These are phyloP conservation scores for Penicillium canescens DNA, from an alignment of 495 filamentous ascomycete genomes.

Conservation along the genomic window DNA sequence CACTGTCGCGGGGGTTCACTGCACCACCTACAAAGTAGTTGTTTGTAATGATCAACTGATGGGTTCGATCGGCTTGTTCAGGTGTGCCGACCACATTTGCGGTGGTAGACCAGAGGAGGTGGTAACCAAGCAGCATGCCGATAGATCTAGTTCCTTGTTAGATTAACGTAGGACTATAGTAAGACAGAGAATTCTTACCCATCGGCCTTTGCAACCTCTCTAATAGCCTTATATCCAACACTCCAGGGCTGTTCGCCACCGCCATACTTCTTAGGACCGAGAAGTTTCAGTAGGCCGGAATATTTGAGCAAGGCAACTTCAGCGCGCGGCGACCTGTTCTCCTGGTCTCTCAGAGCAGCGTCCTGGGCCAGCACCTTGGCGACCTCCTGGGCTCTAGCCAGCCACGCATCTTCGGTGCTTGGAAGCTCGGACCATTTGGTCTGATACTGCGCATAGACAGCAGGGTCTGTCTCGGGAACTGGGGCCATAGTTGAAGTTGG, in stretches of 20 bases:
- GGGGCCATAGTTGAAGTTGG: conserved; percentile 15
- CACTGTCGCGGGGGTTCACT: conserved; percentile 61
- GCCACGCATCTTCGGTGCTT: conserved; percentile 44
- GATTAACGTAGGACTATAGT: background rate
- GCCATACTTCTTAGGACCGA: conserved; percentile 55
- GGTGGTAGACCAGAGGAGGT: conserved; percentile 61
- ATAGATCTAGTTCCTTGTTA: conserved; percentile 34
- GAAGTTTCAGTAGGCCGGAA: conserved; percentile 54
- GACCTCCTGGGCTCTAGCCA: conserved; percentile 53
- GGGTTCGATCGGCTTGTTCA: conserved; percentile 53
- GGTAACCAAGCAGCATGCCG: conserved; percentile 61
- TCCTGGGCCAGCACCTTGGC: conserved; percentile 52
- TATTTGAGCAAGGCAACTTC: conserved; percentile 58
- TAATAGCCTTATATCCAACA: conserved; percentile 55
- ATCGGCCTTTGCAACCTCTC: conserved; percentile 60
- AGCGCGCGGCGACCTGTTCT: conserved; percentile 55
- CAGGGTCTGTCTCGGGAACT: conserved; percentile 46
- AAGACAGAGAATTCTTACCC: conserved; percentile 30
- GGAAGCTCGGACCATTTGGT: conserved; percentile 49
- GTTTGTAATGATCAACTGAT: conserved; percentile 53
- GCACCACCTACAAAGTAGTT: conserved; percentile 66
- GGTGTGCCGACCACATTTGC: conserved; percentile 55
- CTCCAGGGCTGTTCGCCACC: conserved; percentile 59
- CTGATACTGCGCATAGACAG: conserved; percentile 49
- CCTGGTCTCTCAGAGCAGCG: conserved; percentile 52